Evolutionary conservation across 257 asterid species (phyloP), one percentile per base, ranked within the genome.

Genomic region (Linderniella brevidens): DNA sequence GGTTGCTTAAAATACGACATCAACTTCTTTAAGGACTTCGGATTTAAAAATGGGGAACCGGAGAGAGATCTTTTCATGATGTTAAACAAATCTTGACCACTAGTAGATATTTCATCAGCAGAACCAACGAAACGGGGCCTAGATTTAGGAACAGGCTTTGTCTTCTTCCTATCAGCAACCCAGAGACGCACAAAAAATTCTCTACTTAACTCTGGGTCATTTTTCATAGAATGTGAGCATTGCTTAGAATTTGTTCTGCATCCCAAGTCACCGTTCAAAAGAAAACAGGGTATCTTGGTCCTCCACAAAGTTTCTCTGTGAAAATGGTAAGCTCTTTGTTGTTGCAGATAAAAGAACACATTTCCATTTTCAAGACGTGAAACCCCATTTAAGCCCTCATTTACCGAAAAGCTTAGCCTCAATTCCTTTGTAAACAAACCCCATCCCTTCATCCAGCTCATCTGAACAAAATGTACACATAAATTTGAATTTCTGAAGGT

Each of bases 141-240:
- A 56, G 54, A 63, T 54, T 57, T 62, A 17, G 37, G 65, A 49
- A 52, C 59, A 44, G 56, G 48, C 54, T 45, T 58, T 55, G 49
- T 42, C 64, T 66, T 74, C 66, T 67, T 76, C 60, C 57, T 66
- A 61, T 80, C 92, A 48, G 67, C 71, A 57, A 60, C 50, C 95
- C 98, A 84, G 50, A 76, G 96, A 57, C 55, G 80, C 17, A 74
- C 82, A 56, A 80, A 65, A 59, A 84, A 78, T 35, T 78, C 92
- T 65, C 95, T 69, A 59, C 62, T 76, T 72, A 88, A 64, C 56
- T 74, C 79, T 25, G 80, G 68, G 43, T 63, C 66, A 61, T 62
- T 66, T 54, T 65, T 61, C 49, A 16, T 19, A 16, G 60, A 37
- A 37, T 73, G 79, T 53, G 60, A 44, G 55, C 54, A 65, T 46